Percentiles rank a stretch among this genome's conserved stretches.
phyloP scores from a whole-genome alignment of 2,329 filamentous ascomycete species.

The Magnaporthiopsis rhizophila region DNA sequence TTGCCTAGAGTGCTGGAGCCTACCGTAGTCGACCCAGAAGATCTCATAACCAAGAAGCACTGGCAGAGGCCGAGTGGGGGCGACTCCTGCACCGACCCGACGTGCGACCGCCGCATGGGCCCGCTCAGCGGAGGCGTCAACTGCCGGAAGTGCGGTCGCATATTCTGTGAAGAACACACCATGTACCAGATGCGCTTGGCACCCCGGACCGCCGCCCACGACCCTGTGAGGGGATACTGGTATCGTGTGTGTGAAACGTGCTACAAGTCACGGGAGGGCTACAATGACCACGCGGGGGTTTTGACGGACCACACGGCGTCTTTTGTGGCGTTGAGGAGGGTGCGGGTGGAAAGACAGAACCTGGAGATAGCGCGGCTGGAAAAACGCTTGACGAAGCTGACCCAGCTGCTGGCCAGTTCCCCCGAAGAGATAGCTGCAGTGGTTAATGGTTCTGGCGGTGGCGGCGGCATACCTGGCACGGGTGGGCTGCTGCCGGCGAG shows the following conservation, averaged over 20 bases:
- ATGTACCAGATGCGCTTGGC: slow-evolving; percentile 99
- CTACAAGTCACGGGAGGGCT: slow-evolving; percentile 92
- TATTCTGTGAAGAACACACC: slow-evolving; percentile 96
- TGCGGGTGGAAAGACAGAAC: slow-evolving; percentile 73
- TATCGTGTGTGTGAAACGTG: slow-evolving; percentile 97
- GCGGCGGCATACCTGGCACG: slow-evolving; percentile 15
- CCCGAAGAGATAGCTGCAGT: slow-evolving; percentile 54
- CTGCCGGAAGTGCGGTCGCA: slow-evolving; percentile 81
- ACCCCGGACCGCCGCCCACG: slow-evolving; percentile 69
- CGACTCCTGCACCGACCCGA: slow-evolving; percentile 80
- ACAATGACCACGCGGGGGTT: slow-evolving; percentile 77
- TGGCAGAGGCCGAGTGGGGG: slow-evolving; percentile 74
- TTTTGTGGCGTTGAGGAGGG: slow-evolving; percentile 65
- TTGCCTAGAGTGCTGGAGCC: slow-evolving; percentile 22
- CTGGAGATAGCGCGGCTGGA: slow-evolving; percentile 85
- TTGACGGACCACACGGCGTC: slow-evolving; percentile 62
- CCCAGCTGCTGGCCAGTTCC: slow-evolving; percentile 69
- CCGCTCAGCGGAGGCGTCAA: slow-evolving; percentile 79
- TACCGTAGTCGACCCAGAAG: slow-evolving; percentile 65
- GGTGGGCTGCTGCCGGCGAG: slow-evolving; percentile 39
- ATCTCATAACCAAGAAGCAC: slow-evolving; percentile 77
- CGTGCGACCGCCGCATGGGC: slow-evolving; percentile 73
- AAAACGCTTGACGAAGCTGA: slow-evolving; percentile 85
- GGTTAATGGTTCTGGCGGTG: slow-evolving; percentile 28
- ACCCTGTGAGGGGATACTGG: slow-evolving; percentile 86